Evolutionary conservation across 2,329 filamentous ascomycete genomes (phyloP).

Genomic region (Penicillium sp.): DNA sequence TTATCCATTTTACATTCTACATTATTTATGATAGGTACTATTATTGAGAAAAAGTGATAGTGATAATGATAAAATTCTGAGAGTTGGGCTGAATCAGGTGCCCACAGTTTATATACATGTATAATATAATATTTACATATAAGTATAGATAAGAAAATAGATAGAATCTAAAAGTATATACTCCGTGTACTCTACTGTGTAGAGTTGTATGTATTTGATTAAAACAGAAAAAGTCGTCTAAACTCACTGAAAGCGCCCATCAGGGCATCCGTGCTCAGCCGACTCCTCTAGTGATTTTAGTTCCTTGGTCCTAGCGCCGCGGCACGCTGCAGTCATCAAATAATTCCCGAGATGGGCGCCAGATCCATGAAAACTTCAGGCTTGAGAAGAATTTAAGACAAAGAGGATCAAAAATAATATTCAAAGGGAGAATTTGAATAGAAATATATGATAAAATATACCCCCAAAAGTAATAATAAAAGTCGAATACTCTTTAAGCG

Average conservation of each 20-base stretch:
- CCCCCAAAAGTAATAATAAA: not conserved
- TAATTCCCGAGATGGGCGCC: conserved; percentile 12
- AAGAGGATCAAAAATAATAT: not conserved
- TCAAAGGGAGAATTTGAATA: not conserved
- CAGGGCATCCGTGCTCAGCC: conserved; percentile 10
- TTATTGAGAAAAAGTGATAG: not conserved
- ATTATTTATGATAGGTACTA: not conserved
- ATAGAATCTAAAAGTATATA: too few species aligned
- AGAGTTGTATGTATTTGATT: not conserved
- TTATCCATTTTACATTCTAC: not conserved
- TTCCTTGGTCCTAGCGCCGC: conserved; percentile 13
- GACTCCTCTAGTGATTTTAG: conserved; percentile 5
- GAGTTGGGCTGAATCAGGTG: not conserved
- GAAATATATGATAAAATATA: not conserved
- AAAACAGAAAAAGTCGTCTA: conserved; percentile 5
- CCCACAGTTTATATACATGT: not conserved
- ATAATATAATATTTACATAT: too few species aligned
- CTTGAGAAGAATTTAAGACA: not conserved
- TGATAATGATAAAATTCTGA: not conserved
- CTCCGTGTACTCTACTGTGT: too few species aligned
- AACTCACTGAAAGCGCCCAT: conserved; percentile 6
- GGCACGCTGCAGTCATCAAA: conserved; percentile 16
- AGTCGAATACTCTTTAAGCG: not conserved
- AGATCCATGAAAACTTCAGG: not conserved
- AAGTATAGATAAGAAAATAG: too few species aligned